phyloP scores from a whole-genome alignment of 495 filamentous ascomycete species.

The Aspergillus leporis region DNA sequence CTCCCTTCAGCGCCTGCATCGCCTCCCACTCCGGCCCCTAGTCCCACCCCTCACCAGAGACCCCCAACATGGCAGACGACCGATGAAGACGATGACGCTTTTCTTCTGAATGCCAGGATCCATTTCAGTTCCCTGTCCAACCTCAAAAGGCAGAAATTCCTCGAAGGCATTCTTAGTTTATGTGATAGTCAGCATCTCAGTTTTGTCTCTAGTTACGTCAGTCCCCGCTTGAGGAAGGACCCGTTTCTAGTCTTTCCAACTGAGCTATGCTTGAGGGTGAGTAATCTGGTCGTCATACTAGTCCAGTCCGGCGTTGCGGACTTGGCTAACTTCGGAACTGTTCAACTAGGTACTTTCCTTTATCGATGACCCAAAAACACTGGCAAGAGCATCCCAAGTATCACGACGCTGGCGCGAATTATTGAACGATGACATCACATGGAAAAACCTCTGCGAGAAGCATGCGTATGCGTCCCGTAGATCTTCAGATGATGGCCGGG shows the following conservation, averaged over 20 bases:
- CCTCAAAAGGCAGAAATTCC: slow-evolving; percentile 59
- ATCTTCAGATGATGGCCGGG: slow-evolving; percentile 48
- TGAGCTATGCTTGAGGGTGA: slow-evolving; percentile 85
- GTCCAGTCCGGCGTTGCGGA: slow-evolving; percentile 5
- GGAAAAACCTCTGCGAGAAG: slow-evolving; percentile 94
- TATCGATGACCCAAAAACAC: slow-evolving; percentile 90
- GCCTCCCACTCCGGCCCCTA: slow-evolving; percentile 68
- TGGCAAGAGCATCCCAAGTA: slow-evolving; percentile 90
- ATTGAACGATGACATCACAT: slow-evolving; percentile 92
- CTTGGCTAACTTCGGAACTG: slow-evolving; percentile 7
- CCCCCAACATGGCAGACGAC: slow-evolving; percentile 58
- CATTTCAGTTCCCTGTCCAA: slow-evolving; percentile 56
- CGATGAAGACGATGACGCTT: slow-evolving; percentile 57
- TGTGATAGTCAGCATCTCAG: slow-evolving; percentile 94
- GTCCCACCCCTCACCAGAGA: slow-evolving; percentile 63
- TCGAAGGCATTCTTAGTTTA: slow-evolving; percentile 83
- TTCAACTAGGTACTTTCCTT: slow-evolving; percentile 76
- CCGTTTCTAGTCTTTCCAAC: slow-evolving; percentile 87
- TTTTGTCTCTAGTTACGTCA: slow-evolving; percentile 91
- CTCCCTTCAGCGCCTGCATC: slow-evolving; percentile 67
- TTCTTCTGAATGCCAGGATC: slow-evolving; percentile 54
- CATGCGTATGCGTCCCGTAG: slow-evolving; percentile 74
- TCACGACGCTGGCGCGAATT: slow-evolving; percentile 91
- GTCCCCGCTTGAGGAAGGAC: slow-evolving; percentile 90
- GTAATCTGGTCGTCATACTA: slow-evolving; percentile 17